phyloP scores from a whole-genome alignment of 768 basidiomycete species.

The Amanita jacksonii region DNA sequence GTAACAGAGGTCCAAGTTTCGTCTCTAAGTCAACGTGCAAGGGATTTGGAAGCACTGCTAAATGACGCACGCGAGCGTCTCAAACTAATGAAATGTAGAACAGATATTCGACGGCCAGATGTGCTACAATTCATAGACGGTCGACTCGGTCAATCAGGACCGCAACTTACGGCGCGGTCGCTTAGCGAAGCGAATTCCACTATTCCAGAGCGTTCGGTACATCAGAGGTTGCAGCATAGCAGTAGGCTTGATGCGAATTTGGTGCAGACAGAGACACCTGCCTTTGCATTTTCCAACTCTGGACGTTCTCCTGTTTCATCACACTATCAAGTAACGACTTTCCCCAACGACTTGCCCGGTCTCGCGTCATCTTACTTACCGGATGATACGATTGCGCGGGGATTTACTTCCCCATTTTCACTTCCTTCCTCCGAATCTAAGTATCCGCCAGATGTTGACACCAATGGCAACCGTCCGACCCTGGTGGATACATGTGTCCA shows the following conservation, averaged over 20 bases:
- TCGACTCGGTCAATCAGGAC: neutral
- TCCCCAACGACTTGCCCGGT: neutral
- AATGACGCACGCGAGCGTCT: conserved; percentile 54
- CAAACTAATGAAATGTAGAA: conserved; percentile 37
- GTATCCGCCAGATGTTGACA: too few species aligned
- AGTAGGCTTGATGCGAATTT: neutral
- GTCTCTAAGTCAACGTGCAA: conserved; percentile 53
- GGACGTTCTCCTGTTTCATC: neutral
- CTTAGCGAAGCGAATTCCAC: neutral
- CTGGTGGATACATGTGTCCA: neutral
- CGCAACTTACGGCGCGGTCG: neutral
- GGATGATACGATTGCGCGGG: neutral
- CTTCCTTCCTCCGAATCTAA: neutral
- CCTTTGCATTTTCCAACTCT: neutral
- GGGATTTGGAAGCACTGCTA: conserved; percentile 67
- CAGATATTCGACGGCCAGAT: neutral
- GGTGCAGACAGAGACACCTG: neutral
- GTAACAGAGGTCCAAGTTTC: conserved; percentile 58
- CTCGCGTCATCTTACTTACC: neutral
- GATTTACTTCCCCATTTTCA: neutral
- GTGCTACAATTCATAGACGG: neutral
- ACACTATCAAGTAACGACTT: neutral
- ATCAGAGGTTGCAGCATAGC: neutral
- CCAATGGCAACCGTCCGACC: neutral
- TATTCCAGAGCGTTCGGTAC: too few species aligned